Evolutionary conservation across 768 basidiomycete species (phyloP).

Genomic region (Serendipita indica): DNA sequence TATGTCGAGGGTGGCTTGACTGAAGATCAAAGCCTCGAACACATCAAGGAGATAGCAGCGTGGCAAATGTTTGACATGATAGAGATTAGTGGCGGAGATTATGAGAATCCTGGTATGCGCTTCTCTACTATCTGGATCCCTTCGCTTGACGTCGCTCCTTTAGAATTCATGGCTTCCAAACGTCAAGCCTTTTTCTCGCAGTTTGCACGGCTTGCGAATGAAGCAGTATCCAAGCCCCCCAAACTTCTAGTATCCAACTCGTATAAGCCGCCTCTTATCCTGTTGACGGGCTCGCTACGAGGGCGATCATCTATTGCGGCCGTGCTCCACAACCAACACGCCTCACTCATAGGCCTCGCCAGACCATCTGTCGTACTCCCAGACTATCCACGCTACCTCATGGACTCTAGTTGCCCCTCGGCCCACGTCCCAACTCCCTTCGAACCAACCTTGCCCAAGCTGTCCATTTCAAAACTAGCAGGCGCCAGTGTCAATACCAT

Average conservation of each 20-base stretch:
- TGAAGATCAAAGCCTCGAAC: constrained; percentile 35
- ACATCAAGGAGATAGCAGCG: constrained; percentile 42
- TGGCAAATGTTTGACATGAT: constrained; percentile 68
- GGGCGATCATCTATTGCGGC: constrained; percentile 39
- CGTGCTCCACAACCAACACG: constrained; percentile 39
- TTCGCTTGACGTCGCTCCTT: not conserved
- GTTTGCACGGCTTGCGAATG: constrained; percentile 45
- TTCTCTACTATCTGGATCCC: not conserved
- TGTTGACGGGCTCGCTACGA: constrained; percentile 70
- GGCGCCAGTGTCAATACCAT: constrained; percentile 49
- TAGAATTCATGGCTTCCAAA: constrained; percentile 23
- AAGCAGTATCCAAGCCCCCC: constrained; percentile 26
- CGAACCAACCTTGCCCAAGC: constrained; percentile 8
- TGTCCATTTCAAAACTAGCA: constrained; percentile 35
- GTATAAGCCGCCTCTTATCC: constrained; percentile 43
- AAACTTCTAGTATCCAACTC: constrained; percentile 15
- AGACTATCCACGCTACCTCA: constrained; percentile 33
- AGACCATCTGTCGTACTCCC: constrained; percentile 51
- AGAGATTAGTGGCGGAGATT: constrained; percentile 79
- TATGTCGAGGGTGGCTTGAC: constrained; percentile 31
- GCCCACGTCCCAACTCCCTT: constrained; percentile 5
- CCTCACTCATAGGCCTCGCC: constrained; percentile 66
- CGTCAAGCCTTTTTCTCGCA: constrained; percentile 62
- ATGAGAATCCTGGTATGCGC: constrained; percentile 54
- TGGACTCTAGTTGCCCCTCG: constrained; percentile 10